Evolutionary conservation across 768 basidiomycete genomes (phyloP).

Genomic region (Hortiboletus flavorubellus): DNA sequence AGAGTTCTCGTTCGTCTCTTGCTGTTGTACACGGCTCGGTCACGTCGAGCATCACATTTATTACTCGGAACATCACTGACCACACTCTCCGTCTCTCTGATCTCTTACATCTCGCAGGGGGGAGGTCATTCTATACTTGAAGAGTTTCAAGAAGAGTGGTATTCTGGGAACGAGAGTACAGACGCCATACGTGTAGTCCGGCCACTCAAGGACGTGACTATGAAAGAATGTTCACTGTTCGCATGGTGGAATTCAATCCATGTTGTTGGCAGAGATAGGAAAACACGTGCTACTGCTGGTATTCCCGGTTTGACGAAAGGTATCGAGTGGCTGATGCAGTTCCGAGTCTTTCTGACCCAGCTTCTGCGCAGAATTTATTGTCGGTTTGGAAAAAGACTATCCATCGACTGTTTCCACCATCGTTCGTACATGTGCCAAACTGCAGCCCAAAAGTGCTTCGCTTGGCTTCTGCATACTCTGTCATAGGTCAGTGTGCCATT

Average conservation of each 20-base stretch:
- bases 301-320: conserved; percentile 70
- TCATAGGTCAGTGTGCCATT: conserved; percentile 45
- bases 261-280: conserved; percentile 48
- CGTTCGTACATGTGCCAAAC: conserved; percentile 73
- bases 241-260: conserved; percentile 66
- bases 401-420: conserved; percentile 87
- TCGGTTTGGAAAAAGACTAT: conserved; percentile 76
- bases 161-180: conserved; percentile 19
- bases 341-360: neutral
- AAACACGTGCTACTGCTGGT: conserved; percentile 48
- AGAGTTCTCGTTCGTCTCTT: conserved; percentile 63
- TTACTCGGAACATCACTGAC: conserved; percentile 80
- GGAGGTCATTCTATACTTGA: conserved; percentile 68
- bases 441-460: conserved; percentile 60
- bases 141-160: conserved; percentile 73
- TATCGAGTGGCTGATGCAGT: conserved; percentile 22
- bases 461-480: conserved; percentile 57
- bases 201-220: conserved; percentile 68
- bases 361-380: conserved; percentile 60
- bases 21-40: conserved; percentile 61
- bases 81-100: conserved; percentile 67
- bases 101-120: conserved; percentile 73
- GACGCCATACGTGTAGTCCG: conserved; percentile 50
- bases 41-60: conserved; percentile 65
- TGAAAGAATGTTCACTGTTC: conserved; percentile 78